Evolutionary conservation across 495 filamentous ascomycete genomes (phyloP).

Genomic region (Lentithecium fluviatile): DNA sequence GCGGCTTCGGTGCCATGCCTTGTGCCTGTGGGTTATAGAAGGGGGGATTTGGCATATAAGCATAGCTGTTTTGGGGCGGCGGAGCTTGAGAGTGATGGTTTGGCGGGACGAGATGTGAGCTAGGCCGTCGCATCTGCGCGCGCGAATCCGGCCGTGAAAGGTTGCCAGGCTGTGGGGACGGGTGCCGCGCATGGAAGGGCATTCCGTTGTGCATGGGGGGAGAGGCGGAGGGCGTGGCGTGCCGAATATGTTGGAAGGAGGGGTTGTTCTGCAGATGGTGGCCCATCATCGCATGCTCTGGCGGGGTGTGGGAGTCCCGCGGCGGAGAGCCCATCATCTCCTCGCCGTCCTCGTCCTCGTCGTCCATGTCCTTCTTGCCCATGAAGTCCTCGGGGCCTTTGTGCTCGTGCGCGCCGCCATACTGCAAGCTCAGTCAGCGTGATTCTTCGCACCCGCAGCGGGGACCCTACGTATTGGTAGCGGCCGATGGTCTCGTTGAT

Average conservation of each 20-base stretch:
- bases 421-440: conserved; percentile 53
- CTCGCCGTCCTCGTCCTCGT: conserved; percentile 82
- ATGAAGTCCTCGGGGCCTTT: conserved; percentile 93
- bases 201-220: conserved; percentile 86
- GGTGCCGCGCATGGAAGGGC: conserved; percentile 67
- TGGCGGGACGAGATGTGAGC: conserved; percentile 70
- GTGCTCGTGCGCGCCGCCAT: conserved; percentile 88
- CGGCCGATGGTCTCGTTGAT: conserved; percentile 84
- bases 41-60: conserved; percentile 80
- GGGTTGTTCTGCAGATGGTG: conserved; percentile 75
- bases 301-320: conserved; percentile 57
- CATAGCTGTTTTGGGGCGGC: conserved; percentile 69
- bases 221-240: conserved; percentile 80
- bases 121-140: conserved; percentile 71
- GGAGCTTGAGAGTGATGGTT: conserved; percentile 60
- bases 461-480: conserved; percentile 76
- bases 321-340: conserved; percentile 59
- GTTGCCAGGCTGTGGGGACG: conserved; percentile 75
- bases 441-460: not conserved
- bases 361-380: conserved; percentile 76
- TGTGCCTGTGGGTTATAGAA: conserved; percentile 76
- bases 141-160: conserved; percentile 79
- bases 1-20: conserved; percentile 39
- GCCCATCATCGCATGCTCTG: conserved; percentile 63
- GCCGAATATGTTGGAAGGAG: conserved; percentile 73